These are phyloP conservation scores for Balamuthia mandrillaris DNA, from an alignment of 208 protist species.

Conservation along the genomic window DNA sequence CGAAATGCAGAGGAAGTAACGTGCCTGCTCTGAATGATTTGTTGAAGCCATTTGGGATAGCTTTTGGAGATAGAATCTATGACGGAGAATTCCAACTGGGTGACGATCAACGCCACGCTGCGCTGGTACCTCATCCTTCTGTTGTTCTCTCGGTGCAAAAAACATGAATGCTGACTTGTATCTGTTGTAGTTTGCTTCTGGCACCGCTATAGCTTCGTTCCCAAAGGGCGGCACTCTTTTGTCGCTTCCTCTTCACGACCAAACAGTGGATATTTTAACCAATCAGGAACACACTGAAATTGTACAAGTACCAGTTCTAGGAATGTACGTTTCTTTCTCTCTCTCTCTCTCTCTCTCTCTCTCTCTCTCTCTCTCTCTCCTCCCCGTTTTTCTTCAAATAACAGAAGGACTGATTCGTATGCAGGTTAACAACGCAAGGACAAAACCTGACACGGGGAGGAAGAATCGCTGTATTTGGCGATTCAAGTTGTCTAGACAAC, in stretches of 20 bases:
- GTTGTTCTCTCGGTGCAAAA: not conserved
- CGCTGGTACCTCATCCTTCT: not conserved
- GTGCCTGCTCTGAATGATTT: constrained; percentile 85
- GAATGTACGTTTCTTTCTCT: constrained; percentile 5
- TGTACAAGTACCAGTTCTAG: constrained; percentile 33
- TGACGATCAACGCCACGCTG: not conserved
- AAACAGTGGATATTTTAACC: constrained; percentile 34
- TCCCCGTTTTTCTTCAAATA: not conserved
- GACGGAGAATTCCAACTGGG: constrained; percentile 46
- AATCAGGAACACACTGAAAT: not conserved
- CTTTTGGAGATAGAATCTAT: constrained; percentile 62
- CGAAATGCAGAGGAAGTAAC: constrained; percentile 55
- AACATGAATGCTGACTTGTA: not conserved
- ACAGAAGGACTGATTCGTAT: not conserved
- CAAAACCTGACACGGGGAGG: constrained; percentile 30
- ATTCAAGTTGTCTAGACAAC: constrained; percentile 71
- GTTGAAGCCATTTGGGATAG: constrained; percentile 72
- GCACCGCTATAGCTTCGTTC: constrained; percentile 53
- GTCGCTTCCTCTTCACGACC: constrained; percentile 20
- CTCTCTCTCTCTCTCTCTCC: not conserved
- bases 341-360: not conserved
- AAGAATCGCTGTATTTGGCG: constrained; percentile 71
- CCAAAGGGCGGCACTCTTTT: constrained; percentile 55
- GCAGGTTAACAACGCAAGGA: not conserved
- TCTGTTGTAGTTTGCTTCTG: constrained; percentile 38